Conservation (phyloP, 2,329 filamentous ascomycete species). For the Pezicula carpinea region DNA sequence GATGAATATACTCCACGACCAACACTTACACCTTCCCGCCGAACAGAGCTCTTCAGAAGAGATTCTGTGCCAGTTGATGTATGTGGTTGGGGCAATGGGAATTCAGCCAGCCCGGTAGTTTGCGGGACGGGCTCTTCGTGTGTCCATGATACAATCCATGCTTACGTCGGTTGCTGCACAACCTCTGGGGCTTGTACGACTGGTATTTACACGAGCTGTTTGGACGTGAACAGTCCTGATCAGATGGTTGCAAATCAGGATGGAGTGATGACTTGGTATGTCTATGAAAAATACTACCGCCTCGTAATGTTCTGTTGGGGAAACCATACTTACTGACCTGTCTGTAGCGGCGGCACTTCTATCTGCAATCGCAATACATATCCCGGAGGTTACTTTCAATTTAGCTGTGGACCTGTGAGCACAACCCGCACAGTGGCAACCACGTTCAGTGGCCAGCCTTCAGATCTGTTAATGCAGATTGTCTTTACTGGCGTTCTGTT, state of each 20-base stretch:
- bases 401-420: neutral
- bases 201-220: slow-evolving; percentile 3
- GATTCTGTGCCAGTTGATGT: neutral
- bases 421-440: neutral
- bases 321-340: too few relatives aligned
- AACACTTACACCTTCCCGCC: neutral
- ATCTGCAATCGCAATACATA: slow-evolving; percentile 1
- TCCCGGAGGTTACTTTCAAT: neutral
- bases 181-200: neutral
- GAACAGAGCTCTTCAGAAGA: neutral
- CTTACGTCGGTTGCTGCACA: neutral
- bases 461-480: neutral
- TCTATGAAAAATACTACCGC: neutral
- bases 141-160: slow-evolving; percentile 3
- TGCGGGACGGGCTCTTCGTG: slow-evolving; percentile 1
- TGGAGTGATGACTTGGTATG: slow-evolving; percentile 3
- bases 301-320: neutral
- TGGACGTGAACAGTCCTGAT: neutral
- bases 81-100: neutral
- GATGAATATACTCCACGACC: slow-evolving; percentile 2
- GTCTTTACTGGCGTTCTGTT: neutral
- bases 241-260: neutral
- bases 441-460: neutral
- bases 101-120: neutral
- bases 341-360: neutral